Evolutionary conservation across 2,329 filamentous ascomycete species (phyloP), one percentile per base, ranked within the genome.

Genomic region (Verticillium nubilum): DNA sequence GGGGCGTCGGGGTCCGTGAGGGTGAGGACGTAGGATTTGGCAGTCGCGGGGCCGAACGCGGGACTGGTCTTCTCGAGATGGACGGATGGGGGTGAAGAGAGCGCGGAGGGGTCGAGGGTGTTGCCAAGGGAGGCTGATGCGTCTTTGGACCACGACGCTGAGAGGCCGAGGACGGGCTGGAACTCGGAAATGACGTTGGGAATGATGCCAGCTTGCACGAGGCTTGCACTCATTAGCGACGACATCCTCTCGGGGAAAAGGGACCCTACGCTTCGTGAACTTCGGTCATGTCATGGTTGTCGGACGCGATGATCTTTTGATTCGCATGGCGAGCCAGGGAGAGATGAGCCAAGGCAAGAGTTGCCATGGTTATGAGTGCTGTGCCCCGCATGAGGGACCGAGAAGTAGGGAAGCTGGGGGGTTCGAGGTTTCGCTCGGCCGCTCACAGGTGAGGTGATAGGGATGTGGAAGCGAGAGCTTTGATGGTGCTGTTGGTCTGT

Each of bases 1-100:
- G 75, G 74, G 1, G 76, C 77, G 58, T 80, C 76, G 0, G 77
- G 77, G 63, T 79, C 77, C 4, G 74, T 77, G 5, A 78, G 63
- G 4, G 70, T 65, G 54, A 76, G 61, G 5, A 68, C 66, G 58
- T 73, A 73, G 13, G 67, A 68, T 17, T 63, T 55, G 33, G 25
- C 54, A 4, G 61, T 57, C n/a, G 42, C 58, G 28, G 33, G 57
- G 23, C 54, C 54, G 25, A 15, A 28, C 15, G 9, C 26, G 27
- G 52, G 17, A 17, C 35, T 27, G 56, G 56, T 42, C 27, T 31
- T 57, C 23, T 57, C 56, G 26, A 64, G 61, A n/a, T 56, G 37
- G 12, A 60, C 58, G 3, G 56, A 31, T 10, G 62, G 62, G 5
- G 61, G 52, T 7, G 59, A 61, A 15, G 63, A 58, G 3, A 64